These are phyloP conservation scores for Termitomyces sp. DNA, from an alignment of 1,284 basidiomycete genomes.

Conservation along the genomic window DNA sequence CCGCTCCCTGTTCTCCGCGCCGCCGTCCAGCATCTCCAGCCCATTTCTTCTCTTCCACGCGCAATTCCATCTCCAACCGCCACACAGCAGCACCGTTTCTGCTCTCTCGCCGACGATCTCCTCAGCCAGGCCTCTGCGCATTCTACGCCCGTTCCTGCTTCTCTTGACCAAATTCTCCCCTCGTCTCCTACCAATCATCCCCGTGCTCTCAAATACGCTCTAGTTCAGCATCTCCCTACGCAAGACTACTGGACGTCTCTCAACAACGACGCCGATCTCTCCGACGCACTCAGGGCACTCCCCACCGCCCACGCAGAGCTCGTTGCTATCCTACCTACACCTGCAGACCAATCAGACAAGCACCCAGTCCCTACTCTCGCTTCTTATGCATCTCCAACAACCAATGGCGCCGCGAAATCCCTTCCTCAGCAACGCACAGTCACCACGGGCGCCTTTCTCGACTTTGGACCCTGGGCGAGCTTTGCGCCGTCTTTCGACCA, in stretches of 20 bases:
- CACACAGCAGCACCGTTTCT: slow-evolving; percentile 66
- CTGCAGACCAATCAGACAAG: slow-evolving; percentile 35
- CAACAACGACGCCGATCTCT: slow-evolving; percentile 39
- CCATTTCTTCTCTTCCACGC: slow-evolving; percentile 61
- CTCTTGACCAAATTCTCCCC: slow-evolving; percentile 41
- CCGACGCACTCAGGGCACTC: slow-evolving; percentile 42
- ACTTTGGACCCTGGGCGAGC: slow-evolving; percentile 68
- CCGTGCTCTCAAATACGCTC: slow-evolving; percentile 51
- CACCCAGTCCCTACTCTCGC: slow-evolving; percentile 33
- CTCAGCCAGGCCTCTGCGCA: slow-evolving; percentile 62
- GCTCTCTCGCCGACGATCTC: slow-evolving; percentile 63
- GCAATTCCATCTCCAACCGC: slow-evolving; percentile 56
- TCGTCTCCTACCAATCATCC: slow-evolving; percentile 17
- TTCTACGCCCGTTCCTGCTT: slow-evolving; percentile 40
- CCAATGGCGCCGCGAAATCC: slow-evolving; percentile 33
- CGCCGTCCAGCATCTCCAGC: slow-evolving; percentile 61
- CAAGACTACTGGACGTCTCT: slow-evolving; percentile 78
- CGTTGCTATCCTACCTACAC: slow-evolving; percentile 62
- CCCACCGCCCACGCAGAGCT: slow-evolving; percentile 67
- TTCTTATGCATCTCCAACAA: slow-evolving; percentile 40
- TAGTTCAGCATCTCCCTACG: slow-evolving; percentile 69
- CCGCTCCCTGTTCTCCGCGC: slow-evolving; percentile 52
- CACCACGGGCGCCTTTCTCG: slow-evolving; percentile 61
- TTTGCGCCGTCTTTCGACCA: slow-evolving; percentile 77
- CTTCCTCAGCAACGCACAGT: slow-evolving; percentile 47